These are phyloP conservation scores for Podospora pseudopauciseta DNA, from an alignment of 495 filamentous ascomycete species.

Conservation along the genomic window DNA sequence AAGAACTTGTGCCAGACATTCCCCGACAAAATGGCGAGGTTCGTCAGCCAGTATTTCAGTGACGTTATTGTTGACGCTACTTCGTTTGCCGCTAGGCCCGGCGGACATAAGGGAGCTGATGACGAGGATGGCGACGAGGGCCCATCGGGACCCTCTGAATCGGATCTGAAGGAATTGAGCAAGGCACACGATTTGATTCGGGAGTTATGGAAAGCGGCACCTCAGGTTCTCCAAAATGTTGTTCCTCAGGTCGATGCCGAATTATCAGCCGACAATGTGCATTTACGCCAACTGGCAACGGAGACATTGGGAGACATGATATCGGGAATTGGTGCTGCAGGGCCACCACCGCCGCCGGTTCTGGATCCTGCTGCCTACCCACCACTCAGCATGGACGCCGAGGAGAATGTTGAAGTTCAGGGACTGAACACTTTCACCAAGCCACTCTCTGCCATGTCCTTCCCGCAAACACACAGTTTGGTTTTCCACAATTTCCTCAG, in stretches of 20 bases:
- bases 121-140: constrained; percentile 72
- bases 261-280: constrained; percentile 80
- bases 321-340: constrained; percentile 84
- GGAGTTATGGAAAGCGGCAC: constrained; percentile 91
- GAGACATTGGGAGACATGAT: constrained; percentile 94
- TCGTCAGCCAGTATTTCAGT: constrained; percentile 94
- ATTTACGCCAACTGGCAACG: constrained; percentile 79
- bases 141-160: constrained; percentile 61
- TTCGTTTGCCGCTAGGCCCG: constrained; percentile 44
- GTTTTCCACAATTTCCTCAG: constrained; percentile 79
- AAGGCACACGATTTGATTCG: constrained; percentile 88
- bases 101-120: constrained; percentile 51
- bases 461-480: constrained; percentile 70
- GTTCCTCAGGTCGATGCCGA: constrained; percentile 93
- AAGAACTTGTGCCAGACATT: constrained; percentile 88
- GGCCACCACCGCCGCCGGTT: constrained; percentile 65
- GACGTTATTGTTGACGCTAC: constrained; percentile 91
- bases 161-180: constrained; percentile 78
- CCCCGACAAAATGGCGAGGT: constrained; percentile 87
- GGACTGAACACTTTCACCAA: constrained; percentile 64
- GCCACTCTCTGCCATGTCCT: constrained; percentile 77
- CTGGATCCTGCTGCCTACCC: constrained; percentile 82
- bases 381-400: constrained; percentile 61
- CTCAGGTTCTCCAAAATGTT: constrained; percentile 84
- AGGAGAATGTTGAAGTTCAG: constrained; percentile 41